phyloP scores from a whole-genome alignment of 768 basidiomycete species.

The Clathrus columnatus region DNA sequence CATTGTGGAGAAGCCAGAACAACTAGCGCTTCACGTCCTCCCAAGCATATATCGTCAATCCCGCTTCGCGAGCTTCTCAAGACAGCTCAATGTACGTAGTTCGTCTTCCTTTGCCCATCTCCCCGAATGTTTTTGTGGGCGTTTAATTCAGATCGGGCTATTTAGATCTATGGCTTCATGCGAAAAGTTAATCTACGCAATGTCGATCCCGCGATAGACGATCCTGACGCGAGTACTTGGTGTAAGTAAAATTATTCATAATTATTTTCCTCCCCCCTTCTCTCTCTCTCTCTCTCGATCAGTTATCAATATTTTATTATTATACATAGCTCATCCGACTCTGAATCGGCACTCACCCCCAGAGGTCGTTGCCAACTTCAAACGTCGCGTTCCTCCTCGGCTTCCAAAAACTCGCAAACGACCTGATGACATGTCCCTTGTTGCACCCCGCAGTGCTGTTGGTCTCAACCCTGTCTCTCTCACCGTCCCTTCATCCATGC shows the following conservation, averaged over 20 bases:
- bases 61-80: constrained; percentile 93
- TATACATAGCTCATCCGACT: constrained; percentile 68
- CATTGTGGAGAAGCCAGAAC: constrained; percentile 90
- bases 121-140: not conserved
- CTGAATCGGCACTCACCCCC: constrained; percentile 85
- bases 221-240: constrained; percentile 95
- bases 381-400: constrained; percentile 90
- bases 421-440: constrained; percentile 46
- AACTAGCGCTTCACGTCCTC: constrained; percentile 88
- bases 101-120: constrained; percentile 13
- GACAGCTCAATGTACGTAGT: constrained; percentile 84
- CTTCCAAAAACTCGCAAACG: constrained; percentile 84
- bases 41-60: constrained; percentile 94
- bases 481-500: constrained; percentile 45
- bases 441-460: constrained; percentile 64
- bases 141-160: constrained; percentile 12
- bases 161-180: constrained; percentile 96
- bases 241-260: constrained; percentile 46
- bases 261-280: constrained; percentile 10
- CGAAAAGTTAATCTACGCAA: constrained; percentile 94
- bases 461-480: constrained; percentile 49
- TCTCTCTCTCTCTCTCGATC: constrained; percentile 12
- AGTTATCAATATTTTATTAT: constrained; percentile 13
- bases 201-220: constrained; percentile 89
- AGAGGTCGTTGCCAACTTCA: constrained; percentile 89